phyloP scores from a whole-genome alignment of 148 eudicot species.

The Hydrangea macrophylla region DNA sequence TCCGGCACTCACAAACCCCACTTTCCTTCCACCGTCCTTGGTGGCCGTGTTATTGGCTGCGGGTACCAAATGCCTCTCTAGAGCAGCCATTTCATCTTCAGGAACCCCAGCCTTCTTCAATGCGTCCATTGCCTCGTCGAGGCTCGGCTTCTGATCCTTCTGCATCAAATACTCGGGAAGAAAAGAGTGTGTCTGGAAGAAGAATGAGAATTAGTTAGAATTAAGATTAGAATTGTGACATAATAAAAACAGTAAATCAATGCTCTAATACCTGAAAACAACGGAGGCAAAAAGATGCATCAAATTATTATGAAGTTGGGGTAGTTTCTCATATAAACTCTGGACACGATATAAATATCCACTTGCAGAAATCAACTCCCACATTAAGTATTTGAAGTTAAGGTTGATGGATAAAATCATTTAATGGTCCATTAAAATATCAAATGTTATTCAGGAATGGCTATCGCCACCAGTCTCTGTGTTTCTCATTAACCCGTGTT shows the following conservation, averaged over 20 bases:
- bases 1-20: conserved; percentile 91
- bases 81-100: conserved; percentile 87
- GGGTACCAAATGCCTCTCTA: conserved; percentile 73
- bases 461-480: no score
- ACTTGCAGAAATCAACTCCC: neutral
- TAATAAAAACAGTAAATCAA: neutral
- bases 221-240: neutral
- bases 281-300: neutral
- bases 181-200: conserved; percentile 69
- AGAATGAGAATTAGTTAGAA: neutral
- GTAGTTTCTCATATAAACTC: neutral
- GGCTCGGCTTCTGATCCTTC: conserved; percentile 54
- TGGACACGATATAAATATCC: neutral
- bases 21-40: conserved; percentile 36
- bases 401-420: neutral
- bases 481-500: no score
- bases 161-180: conserved; percentile 88
- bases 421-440: no score
- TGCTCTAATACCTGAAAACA: neutral
- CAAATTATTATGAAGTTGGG: neutral
- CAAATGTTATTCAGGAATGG: no score
- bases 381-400: neutral
- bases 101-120: conserved; percentile 54
- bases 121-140: conserved; percentile 57
- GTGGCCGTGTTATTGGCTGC: conserved; percentile 21